Evolutionary conservation across 768 basidiomycete genomes (phyloP).

Genomic region (Amanita subjunquillea): DNA sequence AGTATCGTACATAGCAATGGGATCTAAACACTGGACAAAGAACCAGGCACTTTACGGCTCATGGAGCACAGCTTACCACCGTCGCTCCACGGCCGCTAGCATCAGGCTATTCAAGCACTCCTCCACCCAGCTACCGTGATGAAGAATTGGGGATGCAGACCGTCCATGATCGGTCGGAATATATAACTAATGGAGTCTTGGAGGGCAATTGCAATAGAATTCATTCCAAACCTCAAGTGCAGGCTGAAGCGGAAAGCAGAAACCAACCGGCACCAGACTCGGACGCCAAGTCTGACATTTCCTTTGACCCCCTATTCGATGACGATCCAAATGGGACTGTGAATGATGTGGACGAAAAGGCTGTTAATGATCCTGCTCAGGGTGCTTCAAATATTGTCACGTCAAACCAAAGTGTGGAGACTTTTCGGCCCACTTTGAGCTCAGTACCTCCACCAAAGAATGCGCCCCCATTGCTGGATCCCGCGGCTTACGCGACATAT

Average conservation of each 20-base stretch:
- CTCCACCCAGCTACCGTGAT: constrained; percentile 7
- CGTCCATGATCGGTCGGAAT: not conserved
- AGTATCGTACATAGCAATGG: constrained; percentile 66
- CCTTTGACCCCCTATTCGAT: constrained; percentile 86
- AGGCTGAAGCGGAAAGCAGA: constrained; percentile 7
- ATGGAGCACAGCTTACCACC: constrained; percentile 77
- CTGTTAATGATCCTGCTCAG: constrained; percentile 5
- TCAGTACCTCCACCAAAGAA: constrained; percentile 55
- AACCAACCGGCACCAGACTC: constrained; percentile 20
- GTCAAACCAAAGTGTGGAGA: constrained; percentile 9
- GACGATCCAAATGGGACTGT: constrained; percentile 64
- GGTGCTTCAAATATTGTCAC: constrained; percentile 4
- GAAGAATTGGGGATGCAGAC: not conserved
- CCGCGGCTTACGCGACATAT: constrained; percentile 46
- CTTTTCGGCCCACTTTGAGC: constrained; percentile 19
- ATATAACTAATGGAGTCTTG: not conserved
- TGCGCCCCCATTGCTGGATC: constrained; percentile 65
- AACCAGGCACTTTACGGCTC: constrained; percentile 67
- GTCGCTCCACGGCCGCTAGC: constrained; percentile 65
- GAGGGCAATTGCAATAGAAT: not conserved
- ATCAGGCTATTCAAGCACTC: constrained; percentile 22
- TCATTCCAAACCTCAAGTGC: constrained; percentile 5
- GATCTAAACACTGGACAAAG: constrained; percentile 86
- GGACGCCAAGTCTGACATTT: constrained; percentile 69
- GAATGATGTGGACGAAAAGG: constrained; percentile 19